Evolutionary conservation across 78 protist genomes (phyloP).

Genomic region (Cavenderia fasciculata): DNA sequence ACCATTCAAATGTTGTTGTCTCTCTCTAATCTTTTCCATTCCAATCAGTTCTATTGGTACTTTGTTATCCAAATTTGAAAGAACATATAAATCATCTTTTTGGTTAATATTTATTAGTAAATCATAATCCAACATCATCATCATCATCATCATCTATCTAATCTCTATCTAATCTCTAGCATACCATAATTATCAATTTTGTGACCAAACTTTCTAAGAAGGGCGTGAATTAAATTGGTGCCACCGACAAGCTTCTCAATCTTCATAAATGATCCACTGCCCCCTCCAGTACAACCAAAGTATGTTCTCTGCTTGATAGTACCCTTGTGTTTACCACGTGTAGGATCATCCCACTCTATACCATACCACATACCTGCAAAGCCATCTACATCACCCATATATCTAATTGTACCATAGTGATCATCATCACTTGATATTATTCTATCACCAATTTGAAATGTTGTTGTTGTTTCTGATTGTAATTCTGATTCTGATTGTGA

Average conservation of each 20-base stretch:
- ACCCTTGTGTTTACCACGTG: slow-evolving; percentile 45
- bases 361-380: slow-evolving; percentile 69
- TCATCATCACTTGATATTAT: slow-evolving; percentile 32
- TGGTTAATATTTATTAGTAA: not conserved
- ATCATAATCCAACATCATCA: no score
- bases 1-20: not conserved
- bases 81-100: slow-evolving; percentile 34
- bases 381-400: slow-evolving; percentile 46
- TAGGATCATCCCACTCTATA: slow-evolving; percentile 39
- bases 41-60: slow-evolving; percentile 58
- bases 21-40: slow-evolving; percentile 33
- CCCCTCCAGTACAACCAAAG: slow-evolving; percentile 11
- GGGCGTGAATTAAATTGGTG: not conserved
- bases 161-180: no score
- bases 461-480: no score
- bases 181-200: slow-evolving; percentile 24
- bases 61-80: slow-evolving; percentile 10
- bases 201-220: slow-evolving; percentile 1
- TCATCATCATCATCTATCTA: no score
- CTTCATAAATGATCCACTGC: slow-evolving; percentile 54
- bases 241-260: slow-evolving; percentile 9
- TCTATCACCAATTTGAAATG: slow-evolving; percentile 30
- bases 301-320: slow-evolving; percentile 43
- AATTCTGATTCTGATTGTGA: no score
- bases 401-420: slow-evolving; percentile 33